A percentile compares a stretch with the other conserved stretches of the same genome.
Conservation (phyloP, 108 stramenopile genomes). For the Cyclostephanos tholiformis region DNA sequence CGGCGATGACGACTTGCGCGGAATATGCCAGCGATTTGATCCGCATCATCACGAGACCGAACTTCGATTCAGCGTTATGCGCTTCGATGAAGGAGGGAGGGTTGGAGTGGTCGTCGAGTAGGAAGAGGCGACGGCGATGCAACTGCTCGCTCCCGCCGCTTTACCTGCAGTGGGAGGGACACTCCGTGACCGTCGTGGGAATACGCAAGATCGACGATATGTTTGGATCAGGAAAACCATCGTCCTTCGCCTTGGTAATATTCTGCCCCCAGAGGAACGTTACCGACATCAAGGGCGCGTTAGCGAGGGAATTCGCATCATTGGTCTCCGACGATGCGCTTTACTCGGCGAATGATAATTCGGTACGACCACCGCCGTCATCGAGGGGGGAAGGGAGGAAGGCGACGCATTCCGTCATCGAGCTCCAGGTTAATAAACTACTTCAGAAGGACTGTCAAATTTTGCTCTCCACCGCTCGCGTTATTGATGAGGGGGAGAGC, state of each 20-base stretch:
- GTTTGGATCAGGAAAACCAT: background rate
- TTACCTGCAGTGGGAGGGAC: constrained; percentile 88
- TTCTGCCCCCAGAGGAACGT: constrained; percentile 67
- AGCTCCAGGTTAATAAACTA: constrained; percentile 31
- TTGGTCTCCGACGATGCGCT: background rate
- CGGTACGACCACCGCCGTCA: constrained; percentile 15
- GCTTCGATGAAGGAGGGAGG: no score
- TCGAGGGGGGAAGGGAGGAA: background rate
- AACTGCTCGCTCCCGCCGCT: constrained; percentile 52
- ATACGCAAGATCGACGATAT: constrained; percentile 30
- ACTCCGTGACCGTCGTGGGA: constrained; percentile 82
- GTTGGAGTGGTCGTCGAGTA: no score
- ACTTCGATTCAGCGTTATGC: background rate
- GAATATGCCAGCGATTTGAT: constrained; percentile 33
- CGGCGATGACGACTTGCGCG: constrained; percentile 1
- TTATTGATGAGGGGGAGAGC: constrained; percentile 23
- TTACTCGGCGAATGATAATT: background rate
- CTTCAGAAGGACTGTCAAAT: constrained; percentile 44
- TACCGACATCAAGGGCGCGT: constrained; percentile 9
- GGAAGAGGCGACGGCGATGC: constrained; percentile 15
- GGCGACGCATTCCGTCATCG: constrained; percentile 12
- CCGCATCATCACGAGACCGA: constrained; percentile 9
- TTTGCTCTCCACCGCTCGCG: constrained; percentile 18
- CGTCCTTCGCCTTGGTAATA: constrained; percentile 50
- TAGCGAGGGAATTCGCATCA: constrained; percentile 1